Evolutionary conservation across 352 stramenopile genomes (phyloP).

Genomic region (Pythium myriotylum): DNA sequence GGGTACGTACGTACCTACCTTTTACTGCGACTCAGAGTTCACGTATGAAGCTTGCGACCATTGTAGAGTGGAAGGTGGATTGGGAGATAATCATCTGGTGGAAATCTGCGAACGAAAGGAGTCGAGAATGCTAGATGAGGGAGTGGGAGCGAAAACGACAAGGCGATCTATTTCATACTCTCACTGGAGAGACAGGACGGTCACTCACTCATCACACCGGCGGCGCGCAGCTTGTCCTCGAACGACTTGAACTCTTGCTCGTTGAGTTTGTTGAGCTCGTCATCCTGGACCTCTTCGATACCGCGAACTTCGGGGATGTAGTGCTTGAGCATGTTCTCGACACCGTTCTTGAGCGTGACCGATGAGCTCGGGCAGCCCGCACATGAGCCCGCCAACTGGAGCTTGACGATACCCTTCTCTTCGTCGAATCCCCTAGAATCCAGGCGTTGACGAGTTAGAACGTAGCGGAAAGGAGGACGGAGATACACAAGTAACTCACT

Average conservation of each 20-base stretch:
- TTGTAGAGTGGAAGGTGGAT: too few relatives aligned
- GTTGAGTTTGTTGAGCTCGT: slow-evolving; percentile 77
- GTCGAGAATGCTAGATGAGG: too few relatives aligned
- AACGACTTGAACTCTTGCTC: slow-evolving; percentile 83
- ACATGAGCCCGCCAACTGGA: slow-evolving; percentile 95
- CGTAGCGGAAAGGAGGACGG: background rate
- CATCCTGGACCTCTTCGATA: slow-evolving; percentile 82
- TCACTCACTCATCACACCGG: slow-evolving; percentile 81
- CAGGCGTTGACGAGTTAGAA: background rate
- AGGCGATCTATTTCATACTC: background rate
- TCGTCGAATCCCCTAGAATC: slow-evolving; percentile 92
- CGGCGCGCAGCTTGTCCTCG: slow-evolving; percentile 80
- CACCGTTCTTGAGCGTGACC: slow-evolving; percentile 98
- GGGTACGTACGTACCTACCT: background rate
- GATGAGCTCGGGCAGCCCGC: slow-evolving; percentile 96
- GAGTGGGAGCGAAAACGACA: background rate
- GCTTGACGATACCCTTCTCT: slow-evolving; percentile 89
- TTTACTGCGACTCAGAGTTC: background rate
- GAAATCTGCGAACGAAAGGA: too few relatives aligned
- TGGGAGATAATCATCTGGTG: too few relatives aligned
- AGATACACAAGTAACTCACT: slow-evolving; percentile 26
- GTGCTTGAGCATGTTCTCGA: slow-evolving; percentile 99
- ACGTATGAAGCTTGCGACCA: too few relatives aligned
- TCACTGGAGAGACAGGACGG: background rate
- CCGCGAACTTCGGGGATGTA: slow-evolving; percentile 98